phyloP scores from a whole-genome alignment of 2,329 filamentous ascomycete genomes.

The Chalaropsis ovoidea region DNA sequence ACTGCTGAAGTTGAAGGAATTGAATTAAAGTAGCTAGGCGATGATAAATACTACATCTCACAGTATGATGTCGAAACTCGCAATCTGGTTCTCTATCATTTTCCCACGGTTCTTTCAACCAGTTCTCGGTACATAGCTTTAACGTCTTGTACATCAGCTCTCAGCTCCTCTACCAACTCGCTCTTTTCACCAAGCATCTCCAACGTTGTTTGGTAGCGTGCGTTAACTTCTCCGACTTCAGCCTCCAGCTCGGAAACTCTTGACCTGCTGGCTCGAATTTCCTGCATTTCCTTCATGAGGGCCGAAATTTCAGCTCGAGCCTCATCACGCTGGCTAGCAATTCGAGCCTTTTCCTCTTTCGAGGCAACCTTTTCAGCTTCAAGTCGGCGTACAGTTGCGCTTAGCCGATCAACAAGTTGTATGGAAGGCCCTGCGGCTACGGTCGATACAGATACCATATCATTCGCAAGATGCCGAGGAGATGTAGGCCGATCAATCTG shows the following conservation, averaged over 20 bases:
- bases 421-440: slow-evolving; percentile 85
- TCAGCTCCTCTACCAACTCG: slow-evolving; percentile 83
- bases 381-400: slow-evolving; percentile 76
- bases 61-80: background rate
- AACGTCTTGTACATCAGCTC: slow-evolving; percentile 78
- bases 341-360: slow-evolving; percentile 72
- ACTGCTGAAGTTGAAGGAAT: slow-evolving; percentile 79
- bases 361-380: slow-evolving; percentile 85
- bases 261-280: slow-evolving; percentile 49
- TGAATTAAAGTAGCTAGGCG: slow-evolving; percentile 37
- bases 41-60: background rate
- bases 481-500: slow-evolving; percentile 48
- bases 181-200: slow-evolving; percentile 97
- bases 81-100: background rate
- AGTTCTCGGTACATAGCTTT: slow-evolving; percentile 95
- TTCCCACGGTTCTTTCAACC: slow-evolving; percentile 63
- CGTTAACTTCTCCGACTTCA: slow-evolving; percentile 58
- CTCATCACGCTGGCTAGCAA: slow-evolving; percentile 81
- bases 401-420: slow-evolving; percentile 93
- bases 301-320: slow-evolving; percentile 82
- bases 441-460: slow-evolving; percentile 81
- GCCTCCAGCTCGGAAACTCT: slow-evolving; percentile 56
- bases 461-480: slow-evolving; percentile 61
- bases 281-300: slow-evolving; percentile 78
- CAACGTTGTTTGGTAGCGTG: slow-evolving; percentile 78